Evolutionary conservation across 345 rosid species (phyloP).

Genomic region (Populus deltoides): DNA sequence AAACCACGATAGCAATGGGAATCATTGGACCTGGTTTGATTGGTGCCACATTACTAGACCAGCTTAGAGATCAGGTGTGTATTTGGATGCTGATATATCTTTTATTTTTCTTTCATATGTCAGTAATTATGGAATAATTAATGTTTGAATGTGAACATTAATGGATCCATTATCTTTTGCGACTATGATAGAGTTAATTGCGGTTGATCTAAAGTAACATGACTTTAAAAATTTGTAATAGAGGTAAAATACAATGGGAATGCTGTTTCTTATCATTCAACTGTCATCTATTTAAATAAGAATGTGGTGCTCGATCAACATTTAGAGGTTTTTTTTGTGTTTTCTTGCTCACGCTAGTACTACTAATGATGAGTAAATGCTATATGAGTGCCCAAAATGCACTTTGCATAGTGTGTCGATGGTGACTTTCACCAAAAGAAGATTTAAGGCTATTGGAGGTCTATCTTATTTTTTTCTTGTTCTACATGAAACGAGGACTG

Average conservation of each 20-base stretch:
- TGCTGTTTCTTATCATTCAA: neutral
- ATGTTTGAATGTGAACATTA: neutral
- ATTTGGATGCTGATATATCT: neutral
- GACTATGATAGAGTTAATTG: neutral
- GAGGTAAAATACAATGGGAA: neutral
- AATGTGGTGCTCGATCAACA: neutral
- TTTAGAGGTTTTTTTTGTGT: neutral
- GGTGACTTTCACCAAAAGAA: neutral
- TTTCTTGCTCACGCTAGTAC: neutral
- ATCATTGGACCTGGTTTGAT: constrained; percentile 95
- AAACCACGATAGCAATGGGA: constrained; percentile 92
- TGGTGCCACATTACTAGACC: constrained; percentile 89
- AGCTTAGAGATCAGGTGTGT: constrained; percentile 88
- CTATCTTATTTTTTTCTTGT: neutral
- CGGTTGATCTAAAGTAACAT: neutral
- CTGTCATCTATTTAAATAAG: neutral
- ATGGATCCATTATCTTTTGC: neutral
- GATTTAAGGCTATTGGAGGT: neutral
- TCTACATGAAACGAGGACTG: neutral
- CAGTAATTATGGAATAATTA: neutral
- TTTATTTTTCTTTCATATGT: neutral
- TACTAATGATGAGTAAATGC: neutral
- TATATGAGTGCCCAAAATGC: neutral
- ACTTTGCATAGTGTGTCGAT: neutral
- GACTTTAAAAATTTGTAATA: neutral